These are phyloP conservation scores for Fusarium anguioides DNA, from an alignment of 2,329 filamentous ascomycete species.

Conservation along the genomic window DNA sequence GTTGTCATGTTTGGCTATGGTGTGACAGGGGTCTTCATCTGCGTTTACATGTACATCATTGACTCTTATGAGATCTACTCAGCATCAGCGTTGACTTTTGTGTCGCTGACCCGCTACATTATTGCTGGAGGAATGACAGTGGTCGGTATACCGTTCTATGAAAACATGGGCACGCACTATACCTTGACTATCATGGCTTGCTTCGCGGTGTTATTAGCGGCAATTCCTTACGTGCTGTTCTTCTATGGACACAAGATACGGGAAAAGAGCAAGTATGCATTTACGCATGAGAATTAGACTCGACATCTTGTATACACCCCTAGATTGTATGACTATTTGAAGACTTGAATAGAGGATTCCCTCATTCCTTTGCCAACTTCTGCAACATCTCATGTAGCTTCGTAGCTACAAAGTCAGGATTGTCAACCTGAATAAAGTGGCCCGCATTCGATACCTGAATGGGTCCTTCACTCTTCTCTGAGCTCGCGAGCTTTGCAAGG, in stretches of 20 bases:
- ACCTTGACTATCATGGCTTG: conserved; percentile 50
- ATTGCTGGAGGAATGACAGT: conserved; percentile 51
- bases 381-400: conserved; percentile 20
- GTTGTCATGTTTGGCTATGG: conserved; percentile 58
- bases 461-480: conserved; percentile 50
- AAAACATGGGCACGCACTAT: conserved; percentile 49
- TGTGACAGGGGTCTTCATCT: conserved; percentile 47
- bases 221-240: conserved; percentile 47
- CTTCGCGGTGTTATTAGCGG: conserved; percentile 43
- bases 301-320: background rate
- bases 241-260: conserved; percentile 37
- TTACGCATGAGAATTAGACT: background rate
- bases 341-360: no score
- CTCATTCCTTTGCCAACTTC: background rate
- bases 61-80: conserved; percentile 51
- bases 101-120: conserved; percentile 47
- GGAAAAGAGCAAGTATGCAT: conserved; percentile 38
- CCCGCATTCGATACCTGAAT: conserved; percentile 26
- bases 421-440: conserved; percentile 61
- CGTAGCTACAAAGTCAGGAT: conserved; percentile 57
- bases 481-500: conserved; percentile 56
- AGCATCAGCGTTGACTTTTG: conserved; percentile 49
- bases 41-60: conserved; percentile 52
- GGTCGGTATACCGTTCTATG: conserved; percentile 50
- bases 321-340: background rate